Conservation (phyloP, 805 yeast species). For the Starmerella davenportii region DNA sequence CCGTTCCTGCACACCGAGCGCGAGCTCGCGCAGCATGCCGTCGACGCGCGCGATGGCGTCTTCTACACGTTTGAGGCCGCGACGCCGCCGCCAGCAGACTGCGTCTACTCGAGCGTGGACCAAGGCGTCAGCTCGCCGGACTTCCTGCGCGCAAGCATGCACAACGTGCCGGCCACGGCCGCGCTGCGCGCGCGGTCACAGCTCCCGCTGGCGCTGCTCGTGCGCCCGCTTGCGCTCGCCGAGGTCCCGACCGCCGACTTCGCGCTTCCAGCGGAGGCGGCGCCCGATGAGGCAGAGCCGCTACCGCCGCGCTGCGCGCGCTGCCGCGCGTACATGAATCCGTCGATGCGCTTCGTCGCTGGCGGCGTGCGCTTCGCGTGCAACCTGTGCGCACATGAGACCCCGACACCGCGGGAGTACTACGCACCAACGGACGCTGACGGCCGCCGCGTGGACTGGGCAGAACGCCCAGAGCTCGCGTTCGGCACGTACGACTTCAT, state of each 20-base stretch:
- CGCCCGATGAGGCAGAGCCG: constrained; percentile 9
- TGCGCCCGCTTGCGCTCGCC: constrained; percentile 72
- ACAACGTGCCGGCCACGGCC: constrained; percentile 62
- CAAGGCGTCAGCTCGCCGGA: constrained; percentile 77
- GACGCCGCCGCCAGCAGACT: constrained; percentile 67
- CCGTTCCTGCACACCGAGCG: constrained; percentile 18
- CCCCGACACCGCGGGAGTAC: constrained; percentile 50
- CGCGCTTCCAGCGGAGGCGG: constrained; percentile 21
- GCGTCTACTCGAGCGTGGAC: constrained; percentile 50
- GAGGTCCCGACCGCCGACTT: constrained; percentile 53
- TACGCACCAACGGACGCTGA: constrained; percentile 40
- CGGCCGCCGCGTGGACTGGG: constrained; percentile 46
- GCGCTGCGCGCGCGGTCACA: constrained; percentile 48
- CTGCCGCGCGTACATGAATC: constrained; percentile 80
- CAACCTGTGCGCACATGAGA: constrained; percentile 70
- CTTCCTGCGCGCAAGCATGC: constrained; percentile 60
- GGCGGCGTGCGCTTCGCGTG: constrained; percentile 52
- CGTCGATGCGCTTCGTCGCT: constrained; percentile 49
- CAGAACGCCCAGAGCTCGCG: constrained; percentile 53
- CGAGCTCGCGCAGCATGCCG: constrained; percentile 12
- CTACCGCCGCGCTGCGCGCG: constrained; percentile 73
- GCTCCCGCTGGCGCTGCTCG: constrained; percentile 63
- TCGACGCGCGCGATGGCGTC: constrained; percentile 24
- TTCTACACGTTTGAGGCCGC: constrained; percentile 63
- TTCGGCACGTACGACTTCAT: constrained; percentile 71